Base-by-base conservation (phyloP, 129 eudicot species). In the Sambucus nigra region DNA sequence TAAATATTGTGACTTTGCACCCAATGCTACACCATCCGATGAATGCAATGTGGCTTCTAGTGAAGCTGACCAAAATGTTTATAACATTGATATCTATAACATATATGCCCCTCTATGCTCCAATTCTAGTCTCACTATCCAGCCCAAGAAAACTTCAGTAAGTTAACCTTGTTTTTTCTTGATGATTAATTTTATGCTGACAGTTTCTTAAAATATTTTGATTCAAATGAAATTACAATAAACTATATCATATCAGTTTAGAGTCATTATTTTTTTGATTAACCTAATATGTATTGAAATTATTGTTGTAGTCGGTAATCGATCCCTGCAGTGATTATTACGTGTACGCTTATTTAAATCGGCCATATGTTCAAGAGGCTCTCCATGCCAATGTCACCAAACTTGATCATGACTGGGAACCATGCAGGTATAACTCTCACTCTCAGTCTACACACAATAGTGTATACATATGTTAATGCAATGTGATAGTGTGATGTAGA, bases 321-420 rank as follows among this genome's bases (percentile, higher is more conserved):
- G 97, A 88, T 69, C 94, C 97, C 13, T 84, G 94, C 63, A 67
- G 84, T 46, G 87, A 75, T 15, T 19, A 67, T 29, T 88, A 84
- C 66, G 76, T 71, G 18, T 25, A 65, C 21, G 87, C 94, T 35
- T 88, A 88, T 26, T 38, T 88, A 59, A 88, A 88, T 35, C 67
- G 80, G 24, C 74, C 65, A 15, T 87, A 80, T 47, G 97, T 88
- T 65, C 97, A 88, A 67, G 55, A 80, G 57, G 97, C 97, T 40
- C 45, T 88, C 5, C 94, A 88, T 76, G 94, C 97, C 10, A 88
- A 84, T 63, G 78, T 80, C 19, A 88, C 97, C 38, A 88, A 65
- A 16, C 61, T 88, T 4, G 53, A 57, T 3, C 75, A 83, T 26
- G 82, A 75, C 49, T 88, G 97, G 97, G 54, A 73, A 47, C 80